phyloP scores from a whole-genome alignment of 345 rosid genomes.

The Dimocarpus longan region DNA sequence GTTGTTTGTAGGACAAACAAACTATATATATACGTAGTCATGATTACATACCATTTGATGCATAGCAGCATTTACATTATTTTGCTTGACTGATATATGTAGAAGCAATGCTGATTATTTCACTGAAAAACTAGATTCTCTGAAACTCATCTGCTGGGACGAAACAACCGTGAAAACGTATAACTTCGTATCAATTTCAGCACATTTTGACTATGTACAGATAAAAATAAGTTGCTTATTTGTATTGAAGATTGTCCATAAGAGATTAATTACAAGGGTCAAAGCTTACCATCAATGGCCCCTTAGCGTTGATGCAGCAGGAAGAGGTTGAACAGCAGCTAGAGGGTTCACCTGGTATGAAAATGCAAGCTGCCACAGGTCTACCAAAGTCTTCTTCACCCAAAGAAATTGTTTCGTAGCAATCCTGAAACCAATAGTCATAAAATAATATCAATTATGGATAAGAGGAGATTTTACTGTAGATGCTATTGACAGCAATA shows the following conservation, averaged over 20 bases:
- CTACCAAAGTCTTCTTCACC: conserved; percentile 58
- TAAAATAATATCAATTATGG: neutral
- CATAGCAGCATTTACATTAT: neutral
- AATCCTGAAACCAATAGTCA: conserved; percentile 44
- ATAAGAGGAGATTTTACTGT: neutral
- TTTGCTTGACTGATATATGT: neutral
- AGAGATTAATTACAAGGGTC: neutral
- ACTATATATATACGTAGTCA: neutral
- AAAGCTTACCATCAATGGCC: conserved; percentile 10
- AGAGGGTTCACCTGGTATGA: conserved; percentile 93
- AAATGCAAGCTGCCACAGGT: conserved; percentile 88
- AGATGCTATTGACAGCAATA: neutral
- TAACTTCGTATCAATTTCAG: neutral
- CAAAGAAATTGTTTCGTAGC: conserved; percentile 43
- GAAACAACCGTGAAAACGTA: neutral
- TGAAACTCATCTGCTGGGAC: neutral
- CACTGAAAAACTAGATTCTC: neutral
- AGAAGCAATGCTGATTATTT: too few relatives aligned
- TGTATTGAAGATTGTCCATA: neutral
- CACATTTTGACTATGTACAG: neutral
- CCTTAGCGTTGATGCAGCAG: conserved; percentile 28
- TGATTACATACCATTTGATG: neutral
- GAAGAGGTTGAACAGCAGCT: conserved; percentile 80
- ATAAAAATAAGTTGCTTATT: neutral
- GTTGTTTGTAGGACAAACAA: neutral